Conservation (phyloP, 305 asterid species). For the Fraxinus baroniana region DNA sequence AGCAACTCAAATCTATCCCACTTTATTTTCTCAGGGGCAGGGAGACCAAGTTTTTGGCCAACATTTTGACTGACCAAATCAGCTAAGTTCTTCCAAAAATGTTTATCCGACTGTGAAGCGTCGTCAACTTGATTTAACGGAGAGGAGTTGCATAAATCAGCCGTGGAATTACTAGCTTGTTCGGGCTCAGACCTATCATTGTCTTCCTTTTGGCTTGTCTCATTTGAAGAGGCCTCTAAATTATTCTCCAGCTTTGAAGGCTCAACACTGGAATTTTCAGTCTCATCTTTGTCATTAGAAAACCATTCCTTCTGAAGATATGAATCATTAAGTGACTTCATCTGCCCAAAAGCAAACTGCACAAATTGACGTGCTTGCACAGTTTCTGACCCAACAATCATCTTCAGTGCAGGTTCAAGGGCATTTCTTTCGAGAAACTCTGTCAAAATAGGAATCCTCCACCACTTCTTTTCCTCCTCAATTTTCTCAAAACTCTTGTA, state of each 20-base stretch:
- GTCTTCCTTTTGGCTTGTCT: slow-evolving; percentile 27
- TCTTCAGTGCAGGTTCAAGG: slow-evolving; percentile 74
- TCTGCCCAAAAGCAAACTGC: slow-evolving; percentile 86
- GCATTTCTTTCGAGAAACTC: slow-evolving; percentile 79
- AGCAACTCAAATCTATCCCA: slow-evolving; percentile 82
- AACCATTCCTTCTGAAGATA: slow-evolving; percentile 56
- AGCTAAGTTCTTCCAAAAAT: slow-evolving; percentile 75
- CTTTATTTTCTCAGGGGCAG: slow-evolving; percentile 64
- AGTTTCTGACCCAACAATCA: slow-evolving; percentile 80
- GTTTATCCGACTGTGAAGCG: slow-evolving; percentile 55
- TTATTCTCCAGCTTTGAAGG: slow-evolving; percentile 17
- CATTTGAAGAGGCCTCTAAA: slow-evolving; percentile 29
- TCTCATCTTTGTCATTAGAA: slow-evolving; percentile 27
- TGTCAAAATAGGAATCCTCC: slow-evolving; percentile 84
- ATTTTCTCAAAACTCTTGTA: slow-evolving; percentile 83
- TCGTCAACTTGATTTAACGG: slow-evolving; percentile 31
- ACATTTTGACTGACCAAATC: slow-evolving; percentile 63
- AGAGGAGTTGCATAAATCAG: slow-evolving; percentile 21
- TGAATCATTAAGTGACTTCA: slow-evolving; percentile 67
- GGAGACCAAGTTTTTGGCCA: slow-evolving; percentile 68
- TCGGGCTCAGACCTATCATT: slow-evolving; percentile 18
- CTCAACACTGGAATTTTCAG: background rate
- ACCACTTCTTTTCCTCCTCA: slow-evolving; percentile 88
- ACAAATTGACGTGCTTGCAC: slow-evolving; percentile 92
- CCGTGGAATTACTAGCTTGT: slow-evolving; percentile 21